Conservation (phyloP, 108 stramenopile species). For the Skeletonema grethae region DNA sequence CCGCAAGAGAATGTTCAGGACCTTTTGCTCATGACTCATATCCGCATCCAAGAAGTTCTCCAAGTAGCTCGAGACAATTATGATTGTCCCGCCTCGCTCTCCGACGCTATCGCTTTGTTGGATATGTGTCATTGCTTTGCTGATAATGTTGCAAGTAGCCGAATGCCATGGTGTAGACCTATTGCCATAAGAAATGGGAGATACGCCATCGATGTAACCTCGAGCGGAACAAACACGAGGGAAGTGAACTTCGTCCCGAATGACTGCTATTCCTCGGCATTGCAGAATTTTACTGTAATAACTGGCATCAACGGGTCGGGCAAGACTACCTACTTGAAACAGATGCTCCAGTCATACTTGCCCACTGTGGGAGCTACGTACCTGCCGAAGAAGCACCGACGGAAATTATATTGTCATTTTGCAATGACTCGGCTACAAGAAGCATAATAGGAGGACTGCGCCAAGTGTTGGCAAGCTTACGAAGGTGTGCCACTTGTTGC, state of each 20-base stretch:
- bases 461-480: too few relatives aligned
- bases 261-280: constrained; percentile 68
- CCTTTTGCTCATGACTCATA: constrained; percentile 82
- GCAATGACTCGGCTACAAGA: too few relatives aligned
- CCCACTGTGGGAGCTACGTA: constrained; percentile 93
- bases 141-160: constrained; percentile 80
- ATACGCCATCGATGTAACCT: constrained; percentile 69
- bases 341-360: constrained; percentile 87
- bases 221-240: constrained; percentile 16
- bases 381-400: constrained; percentile 91
- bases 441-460: too few relatives aligned
- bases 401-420: too few relatives aligned
- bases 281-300: constrained; percentile 77
- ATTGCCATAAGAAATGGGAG: constrained; percentile 81
- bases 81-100: constrained; percentile 80
- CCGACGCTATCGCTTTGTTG: constrained; percentile 85
- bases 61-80: constrained; percentile 70
- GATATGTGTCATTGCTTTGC: constrained; percentile 91
- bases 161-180: constrained; percentile 82
- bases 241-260: constrained; percentile 70
- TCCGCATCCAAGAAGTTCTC: constrained; percentile 83
- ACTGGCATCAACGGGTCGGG: constrained; percentile 87
- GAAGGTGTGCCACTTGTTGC: too few relatives aligned
- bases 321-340: constrained; percentile 90
- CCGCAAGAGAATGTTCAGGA: constrained; percentile 88